Base-by-base conservation (phyloP, 768 basidiomycete species). In the Serendipita sp. region DNA sequence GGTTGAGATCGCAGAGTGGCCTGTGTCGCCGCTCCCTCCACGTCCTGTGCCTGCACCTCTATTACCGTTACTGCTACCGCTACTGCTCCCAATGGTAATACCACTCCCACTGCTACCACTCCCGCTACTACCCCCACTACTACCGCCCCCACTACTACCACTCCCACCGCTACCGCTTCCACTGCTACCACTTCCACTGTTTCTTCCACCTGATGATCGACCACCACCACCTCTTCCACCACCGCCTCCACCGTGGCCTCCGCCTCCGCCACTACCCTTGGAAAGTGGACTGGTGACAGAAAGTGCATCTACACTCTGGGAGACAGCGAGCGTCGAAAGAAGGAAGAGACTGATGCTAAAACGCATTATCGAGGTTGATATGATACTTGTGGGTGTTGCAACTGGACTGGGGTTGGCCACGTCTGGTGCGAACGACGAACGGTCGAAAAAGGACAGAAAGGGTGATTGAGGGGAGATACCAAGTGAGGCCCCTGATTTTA, bases 21-120 rank as follows among this genome's bases (percentile, higher is more conserved):
- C 54, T 35, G 64, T 54, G 3, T 41, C 64, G 11, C 52, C 34
- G 15, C 63, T 70, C 11, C 64, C 68, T 3, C 75, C 74, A 16
- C 71, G 68, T 3, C 35, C 64, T 47, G 68, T 67, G 44, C 70
- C 73, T 15, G 34, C 66, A 1, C 67, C 51, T 44, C 63, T 16
- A n/a, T 8, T 5, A 8, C 18, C 8, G n/a, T 8, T 18, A 8
- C 5, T 8, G 30, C 30, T 18, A 5, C 18, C n/a, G n/a, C 48
- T n/a, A 51, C 18, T 18, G n/a, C 18, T 18, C 18, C 48, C 48
- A 51, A 8, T 8, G 48, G 8, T 51, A 51, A 5, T n/a, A 32
- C 48, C 48, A 51, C 30, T 18, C n/a, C 48, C 30, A 18, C 8
- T 5, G 30, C 48, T 32, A 8, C 45, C 45, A 18, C 45, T 46